Percentiles rank a stretch among this genome's conserved stretches.
Conservation (phyloP, 1,284 basidiomycete genomes). For the Singerocomus inundabilis region DNA sequence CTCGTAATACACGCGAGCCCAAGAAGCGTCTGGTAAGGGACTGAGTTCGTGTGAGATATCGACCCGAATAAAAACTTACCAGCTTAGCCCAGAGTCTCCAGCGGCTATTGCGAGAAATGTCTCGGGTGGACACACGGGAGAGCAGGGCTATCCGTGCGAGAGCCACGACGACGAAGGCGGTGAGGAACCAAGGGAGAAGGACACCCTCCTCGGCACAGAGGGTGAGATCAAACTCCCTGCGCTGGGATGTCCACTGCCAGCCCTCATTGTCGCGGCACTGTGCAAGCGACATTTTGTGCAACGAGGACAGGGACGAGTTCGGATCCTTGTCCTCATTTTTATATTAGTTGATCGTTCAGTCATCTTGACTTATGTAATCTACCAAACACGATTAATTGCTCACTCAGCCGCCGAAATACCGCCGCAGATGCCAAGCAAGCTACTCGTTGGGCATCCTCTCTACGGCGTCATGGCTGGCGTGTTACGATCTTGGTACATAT, state of each 20-base stretch:
- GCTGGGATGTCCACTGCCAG: constrained; percentile 59
- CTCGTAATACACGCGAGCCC: constrained; percentile 42
- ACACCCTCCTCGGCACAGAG: constrained; percentile 81
- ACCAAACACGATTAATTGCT: too few relatives aligned
- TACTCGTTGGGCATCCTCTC: too few relatives aligned
- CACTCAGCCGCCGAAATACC: too few relatives aligned
- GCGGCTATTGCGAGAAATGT: constrained; percentile 41
- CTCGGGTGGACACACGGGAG: constrained; percentile 25
- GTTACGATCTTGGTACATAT: too few relatives aligned
- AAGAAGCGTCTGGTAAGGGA: constrained; percentile 43
- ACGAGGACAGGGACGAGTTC: neutral
- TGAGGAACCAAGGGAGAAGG: constrained; percentile 54
- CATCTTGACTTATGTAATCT: too few relatives aligned
- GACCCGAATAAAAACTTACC: constrained; percentile 36
- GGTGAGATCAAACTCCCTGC: constrained; percentile 75
- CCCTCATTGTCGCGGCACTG: constrained; percentile 55
- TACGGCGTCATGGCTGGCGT: too few relatives aligned
- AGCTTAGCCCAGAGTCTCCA: constrained; percentile 59
- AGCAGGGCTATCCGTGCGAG: constrained; percentile 39
- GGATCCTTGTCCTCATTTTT: neutral
- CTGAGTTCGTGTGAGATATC: neutral
- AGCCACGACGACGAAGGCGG: constrained; percentile 46
- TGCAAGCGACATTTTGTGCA: constrained; percentile 34
- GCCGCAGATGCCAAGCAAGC: too few relatives aligned
- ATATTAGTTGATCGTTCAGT: neutral